Evolutionary conservation across 768 basidiomycete species (phyloP).

Genomic region (Lactarius tabidus): DNA sequence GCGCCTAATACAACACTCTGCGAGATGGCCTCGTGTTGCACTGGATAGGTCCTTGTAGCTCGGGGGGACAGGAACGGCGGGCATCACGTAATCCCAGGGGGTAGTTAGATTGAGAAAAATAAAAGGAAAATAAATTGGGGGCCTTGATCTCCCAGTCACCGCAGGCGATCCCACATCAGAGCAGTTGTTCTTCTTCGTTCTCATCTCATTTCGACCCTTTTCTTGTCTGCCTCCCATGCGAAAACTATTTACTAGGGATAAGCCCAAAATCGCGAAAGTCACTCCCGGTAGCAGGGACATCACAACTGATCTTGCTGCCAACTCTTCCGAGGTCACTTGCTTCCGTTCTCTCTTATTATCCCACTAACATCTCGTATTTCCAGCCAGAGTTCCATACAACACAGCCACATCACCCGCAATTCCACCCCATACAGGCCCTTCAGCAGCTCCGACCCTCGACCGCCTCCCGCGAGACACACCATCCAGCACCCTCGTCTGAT

Average conservation of each 20-base stretch:
- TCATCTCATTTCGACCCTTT: not conserved
- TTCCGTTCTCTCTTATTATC: not conserved
- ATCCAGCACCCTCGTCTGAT: slow-evolving; percentile 31
- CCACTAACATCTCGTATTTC: not conserved
- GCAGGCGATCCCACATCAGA: slow-evolving; percentile 11
- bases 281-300: slow-evolving; percentile 29
- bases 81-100: too few relatives aligned
- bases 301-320: slow-evolving; percentile 31
- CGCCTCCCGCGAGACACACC: slow-evolving; percentile 26
- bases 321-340: slow-evolving; percentile 30
- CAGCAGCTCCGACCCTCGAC: slow-evolving; percentile 20
- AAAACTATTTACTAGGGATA: slow-evolving; percentile 55
- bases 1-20: not conserved
- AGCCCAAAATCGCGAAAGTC: slow-evolving; percentile 38
- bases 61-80: too few relatives aligned
- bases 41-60: not conserved
- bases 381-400: slow-evolving; percentile 15
- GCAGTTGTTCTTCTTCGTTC: not conserved
- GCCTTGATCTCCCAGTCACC: slow-evolving; percentile 5
- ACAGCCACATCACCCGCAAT: slow-evolving; percentile 10
- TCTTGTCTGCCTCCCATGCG: slow-evolving; percentile 41
- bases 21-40: not conserved
- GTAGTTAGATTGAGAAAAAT: not conserved
- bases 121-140: not conserved
- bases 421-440: slow-evolving; percentile 9